phyloP scores from a whole-genome alignment of 2,329 filamentous ascomycete species.

The Coniochaeta ligniaria region DNA sequence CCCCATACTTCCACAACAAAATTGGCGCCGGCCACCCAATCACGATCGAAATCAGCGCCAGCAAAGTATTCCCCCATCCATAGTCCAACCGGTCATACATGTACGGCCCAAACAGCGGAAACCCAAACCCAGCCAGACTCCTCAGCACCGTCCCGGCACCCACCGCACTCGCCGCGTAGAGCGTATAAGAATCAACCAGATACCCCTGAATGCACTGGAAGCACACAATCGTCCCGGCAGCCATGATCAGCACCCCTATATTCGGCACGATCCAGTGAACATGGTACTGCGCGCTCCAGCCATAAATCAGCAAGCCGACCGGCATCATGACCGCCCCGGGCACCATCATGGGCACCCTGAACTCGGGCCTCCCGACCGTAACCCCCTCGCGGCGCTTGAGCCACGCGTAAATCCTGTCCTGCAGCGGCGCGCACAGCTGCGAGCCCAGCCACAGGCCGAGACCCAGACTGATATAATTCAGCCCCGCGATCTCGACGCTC shows the following conservation, averaged over 20 bases:
- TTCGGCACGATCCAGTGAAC: conserved; percentile 39
- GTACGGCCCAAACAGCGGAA: conserved; percentile 41
- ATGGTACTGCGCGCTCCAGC: conserved; percentile 34
- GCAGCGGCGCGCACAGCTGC: conserved; percentile 31
- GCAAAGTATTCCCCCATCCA: conserved; percentile 32
- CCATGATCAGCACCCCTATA: conserved; percentile 31
- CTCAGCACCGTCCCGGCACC: conserved; percentile 35
- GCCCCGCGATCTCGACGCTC: conserved; percentile 22
- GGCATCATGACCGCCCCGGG: conserved; percentile 32
- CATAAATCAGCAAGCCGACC: conserved; percentile 36
- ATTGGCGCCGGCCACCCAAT: conserved; percentile 33
- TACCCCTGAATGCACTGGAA: conserved; percentile 38
- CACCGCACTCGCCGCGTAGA: conserved; percentile 37
- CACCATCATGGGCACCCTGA: conserved; percentile 33
- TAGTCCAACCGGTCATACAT: conserved; percentile 36
- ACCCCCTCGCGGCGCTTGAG: conserved; percentile 31
- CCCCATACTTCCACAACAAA: conserved; percentile 37
- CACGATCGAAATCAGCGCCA: conserved; percentile 34
- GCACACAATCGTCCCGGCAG: conserved; percentile 29
- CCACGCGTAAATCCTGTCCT: conserved; percentile 36
- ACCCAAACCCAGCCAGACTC: conserved; percentile 39
- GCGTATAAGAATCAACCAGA: conserved; percentile 38
- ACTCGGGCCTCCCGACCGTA: conserved; percentile 29
- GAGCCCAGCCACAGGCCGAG: conserved; percentile 29
- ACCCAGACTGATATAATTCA: conserved; percentile 29